Conservation (phyloP, 2,329 filamentous ascomycete genomes). For the Scopulariopsis brevicaulis region DNA sequence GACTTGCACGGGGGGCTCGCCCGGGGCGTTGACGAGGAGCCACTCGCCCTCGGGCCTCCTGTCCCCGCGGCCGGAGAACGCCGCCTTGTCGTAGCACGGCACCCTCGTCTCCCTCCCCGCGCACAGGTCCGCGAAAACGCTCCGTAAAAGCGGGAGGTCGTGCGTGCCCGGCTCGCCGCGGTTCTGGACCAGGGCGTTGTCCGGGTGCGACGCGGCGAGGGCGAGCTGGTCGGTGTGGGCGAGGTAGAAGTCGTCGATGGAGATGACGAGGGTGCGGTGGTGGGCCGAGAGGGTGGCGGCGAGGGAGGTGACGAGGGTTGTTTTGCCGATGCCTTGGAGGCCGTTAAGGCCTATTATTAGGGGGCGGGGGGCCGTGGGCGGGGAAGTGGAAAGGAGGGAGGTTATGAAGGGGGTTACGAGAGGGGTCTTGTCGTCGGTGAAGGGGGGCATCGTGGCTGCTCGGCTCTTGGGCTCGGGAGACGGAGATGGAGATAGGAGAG, state of each 20-base stretch:
- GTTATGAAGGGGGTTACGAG: slow-evolving; percentile 71
- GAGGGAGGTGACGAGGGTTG: slow-evolving; percentile 66
- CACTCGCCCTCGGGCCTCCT: slow-evolving; percentile 52
- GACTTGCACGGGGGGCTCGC: slow-evolving; percentile 41
- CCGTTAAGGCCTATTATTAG: slow-evolving; percentile 86
- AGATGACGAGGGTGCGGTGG: slow-evolving; percentile 56
- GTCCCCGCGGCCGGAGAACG: slow-evolving; percentile 65
- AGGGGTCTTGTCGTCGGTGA: slow-evolving; percentile 67
- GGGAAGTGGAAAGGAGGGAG: slow-evolving; percentile 40
- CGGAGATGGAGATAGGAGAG: no score
- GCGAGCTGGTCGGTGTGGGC: slow-evolving; percentile 54
- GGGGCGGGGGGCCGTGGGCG: slow-evolving; percentile 34
- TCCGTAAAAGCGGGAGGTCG: slow-evolving; percentile 53
- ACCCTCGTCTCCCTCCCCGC: slow-evolving; percentile 34
- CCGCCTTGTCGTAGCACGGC: slow-evolving; percentile 76
- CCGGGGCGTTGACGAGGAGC: slow-evolving; percentile 41
- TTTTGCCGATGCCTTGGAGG: slow-evolving; percentile 87
- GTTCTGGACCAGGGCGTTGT: slow-evolving; percentile 68
- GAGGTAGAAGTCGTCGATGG: slow-evolving; percentile 86
- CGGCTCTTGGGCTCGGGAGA: background rate
- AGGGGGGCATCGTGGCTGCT: slow-evolving; percentile 13
- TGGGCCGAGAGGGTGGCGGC: slow-evolving; percentile 48
- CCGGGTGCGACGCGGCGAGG: slow-evolving; percentile 52
- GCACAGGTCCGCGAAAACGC: slow-evolving; percentile 47
- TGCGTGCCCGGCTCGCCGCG: slow-evolving; percentile 79